Conservation (phyloP, 78 protist genomes). For the Dictyostelium capitatum region DNA sequence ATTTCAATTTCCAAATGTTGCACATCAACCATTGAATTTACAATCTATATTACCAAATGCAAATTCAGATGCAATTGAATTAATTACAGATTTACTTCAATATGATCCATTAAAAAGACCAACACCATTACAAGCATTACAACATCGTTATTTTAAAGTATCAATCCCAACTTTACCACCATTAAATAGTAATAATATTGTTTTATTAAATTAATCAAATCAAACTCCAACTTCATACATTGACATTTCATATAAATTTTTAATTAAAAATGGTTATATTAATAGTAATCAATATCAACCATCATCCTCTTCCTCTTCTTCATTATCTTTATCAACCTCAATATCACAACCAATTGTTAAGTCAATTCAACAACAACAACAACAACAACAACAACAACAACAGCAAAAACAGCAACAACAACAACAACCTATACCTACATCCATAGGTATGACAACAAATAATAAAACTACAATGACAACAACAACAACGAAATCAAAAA, state of each 20-base stretch:
- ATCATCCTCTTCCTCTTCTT: background rate
- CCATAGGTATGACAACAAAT: too few species aligned
- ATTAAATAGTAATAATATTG: background rate
- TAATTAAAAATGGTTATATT: constrained; percentile 40
- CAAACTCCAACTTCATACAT: background rate
- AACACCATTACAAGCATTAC: constrained; percentile 90
- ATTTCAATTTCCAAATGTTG: constrained; percentile 89
- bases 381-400: background rate
- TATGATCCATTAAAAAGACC: constrained; percentile 95
- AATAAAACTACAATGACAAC: background rate
- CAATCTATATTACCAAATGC: constrained; percentile 85
- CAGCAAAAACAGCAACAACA: background rate
- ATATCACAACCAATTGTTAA: background rate
- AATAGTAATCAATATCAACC: background rate
- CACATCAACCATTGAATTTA: constrained; percentile 78
- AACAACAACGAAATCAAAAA: constrained; percentile 33
- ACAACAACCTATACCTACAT: too few species aligned
- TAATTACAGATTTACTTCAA: constrained; percentile 89
- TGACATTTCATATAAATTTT: background rate
- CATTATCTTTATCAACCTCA: background rate
- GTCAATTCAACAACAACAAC: too few species aligned
- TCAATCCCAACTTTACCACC: background rate
- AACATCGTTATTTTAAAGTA: constrained; percentile 91
- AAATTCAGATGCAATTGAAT: constrained; percentile 90
- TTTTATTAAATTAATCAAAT: too few species aligned